A percentile compares a stretch with the other conserved stretches of the same genome.
These are phyloP conservation scores for Bonia amplexicaulis DNA, from an alignment of 176 grass and related monocot species.

Conservation along the genomic window DNA sequence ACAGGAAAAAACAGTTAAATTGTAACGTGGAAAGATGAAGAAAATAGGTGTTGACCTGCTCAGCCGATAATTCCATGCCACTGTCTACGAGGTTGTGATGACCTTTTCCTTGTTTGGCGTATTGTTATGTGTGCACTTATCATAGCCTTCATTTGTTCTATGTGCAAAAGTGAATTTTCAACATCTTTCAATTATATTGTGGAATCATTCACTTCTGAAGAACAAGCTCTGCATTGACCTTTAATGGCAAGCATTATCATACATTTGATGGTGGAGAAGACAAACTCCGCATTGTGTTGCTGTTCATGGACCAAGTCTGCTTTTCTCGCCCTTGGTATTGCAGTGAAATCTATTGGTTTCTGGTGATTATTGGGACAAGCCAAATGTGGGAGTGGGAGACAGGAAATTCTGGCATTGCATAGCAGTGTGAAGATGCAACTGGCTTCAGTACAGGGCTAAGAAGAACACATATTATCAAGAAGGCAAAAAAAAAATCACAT, in stretches of 20 bases:
- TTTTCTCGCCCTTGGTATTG: not conserved
- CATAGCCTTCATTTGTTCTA: not conserved
- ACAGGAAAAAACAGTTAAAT: not conserved
- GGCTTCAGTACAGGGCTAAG: not conserved
- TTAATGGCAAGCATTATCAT: not conserved
- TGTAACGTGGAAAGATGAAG: conserved; percentile 38
- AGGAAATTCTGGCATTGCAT: not conserved
- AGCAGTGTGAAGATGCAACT: not conserved
- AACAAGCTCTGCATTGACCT: not conserved
- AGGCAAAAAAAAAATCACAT: not conserved
- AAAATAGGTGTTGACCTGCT: not conserved
- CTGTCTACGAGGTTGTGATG: not conserved
- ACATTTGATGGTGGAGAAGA: not conserved
- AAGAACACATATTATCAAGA: not conserved
- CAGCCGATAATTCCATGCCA: not conserved
- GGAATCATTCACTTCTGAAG: not conserved
- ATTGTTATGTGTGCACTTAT: not conserved
- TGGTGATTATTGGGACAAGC: not conserved
- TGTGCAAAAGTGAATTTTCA: not conserved
- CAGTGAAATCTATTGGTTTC: not conserved
- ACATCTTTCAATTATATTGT: not conserved
- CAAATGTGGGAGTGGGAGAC: not conserved
- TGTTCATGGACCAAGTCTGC: not conserved
- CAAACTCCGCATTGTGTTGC: not conserved
- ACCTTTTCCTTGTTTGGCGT: not conserved